Percentiles rank a stretch among this genome's conserved stretches.
Conservation (phyloP, 148 eudicot species). For the Bassia scoparia region DNA sequence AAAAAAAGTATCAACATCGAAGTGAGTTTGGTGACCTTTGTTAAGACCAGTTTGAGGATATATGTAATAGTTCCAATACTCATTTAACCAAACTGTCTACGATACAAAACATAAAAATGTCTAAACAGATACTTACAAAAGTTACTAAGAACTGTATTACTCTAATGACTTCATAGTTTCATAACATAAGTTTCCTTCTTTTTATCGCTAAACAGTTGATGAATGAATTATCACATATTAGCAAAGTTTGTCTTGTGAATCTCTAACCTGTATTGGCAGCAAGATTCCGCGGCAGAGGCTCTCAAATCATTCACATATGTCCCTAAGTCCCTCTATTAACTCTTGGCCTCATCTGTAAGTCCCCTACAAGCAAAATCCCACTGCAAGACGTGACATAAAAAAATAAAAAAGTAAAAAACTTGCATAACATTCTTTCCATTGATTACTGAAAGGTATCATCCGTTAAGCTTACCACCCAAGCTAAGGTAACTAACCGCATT, state of each 20-base stretch:
- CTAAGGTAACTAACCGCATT: conserved; percentile 81
- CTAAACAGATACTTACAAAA: too few species aligned
- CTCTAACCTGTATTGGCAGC: conserved; percentile 88
- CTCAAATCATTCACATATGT: conserved; percentile 93
- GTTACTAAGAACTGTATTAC: neutral
- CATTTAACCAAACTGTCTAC: too few species aligned
- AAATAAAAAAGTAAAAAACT: neutral
- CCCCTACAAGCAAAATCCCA: conserved; percentile 87
- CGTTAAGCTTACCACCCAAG: conserved; percentile 78
- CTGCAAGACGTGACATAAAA: conserved; percentile 29
- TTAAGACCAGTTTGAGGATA: neutral
- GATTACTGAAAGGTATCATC: neutral
- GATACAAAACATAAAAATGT: too few species aligned
- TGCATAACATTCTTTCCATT: neutral
- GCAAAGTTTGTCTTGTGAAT: neutral
- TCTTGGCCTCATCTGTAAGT: conserved; percentile 82
- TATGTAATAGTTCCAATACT: too few species aligned
- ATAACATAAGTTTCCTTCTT: neutral
- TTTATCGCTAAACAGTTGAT: neutral
- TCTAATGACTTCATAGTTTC: neutral
- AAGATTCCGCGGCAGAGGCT: conserved; percentile 93
- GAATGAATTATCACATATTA: neutral
- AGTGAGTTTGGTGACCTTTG: neutral
- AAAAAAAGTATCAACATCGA: neutral
- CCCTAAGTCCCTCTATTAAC: conserved; percentile 79